Percentiles rank a stretch among this genome's conserved stretches.
Conservation (phyloP, 345 rosid species). For the Citrus unshiu region DNA sequence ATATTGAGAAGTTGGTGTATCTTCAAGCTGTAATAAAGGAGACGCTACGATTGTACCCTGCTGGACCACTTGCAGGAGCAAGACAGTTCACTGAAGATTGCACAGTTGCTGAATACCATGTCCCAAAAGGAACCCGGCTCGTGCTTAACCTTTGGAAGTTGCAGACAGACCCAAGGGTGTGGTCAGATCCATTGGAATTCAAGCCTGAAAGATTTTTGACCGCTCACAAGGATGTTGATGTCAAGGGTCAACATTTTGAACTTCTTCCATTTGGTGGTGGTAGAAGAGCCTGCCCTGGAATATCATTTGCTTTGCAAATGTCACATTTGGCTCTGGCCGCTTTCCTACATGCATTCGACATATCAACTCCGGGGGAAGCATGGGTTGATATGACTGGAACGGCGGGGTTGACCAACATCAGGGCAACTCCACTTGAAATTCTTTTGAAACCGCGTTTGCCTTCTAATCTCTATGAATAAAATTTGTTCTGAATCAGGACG, state of each 20-base stretch:
- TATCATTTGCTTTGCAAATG: conserved; percentile 17
- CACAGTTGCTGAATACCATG: conserved; percentile 22
- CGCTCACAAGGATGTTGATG: conserved; percentile 26
- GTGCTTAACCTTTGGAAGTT: conserved; percentile 32
- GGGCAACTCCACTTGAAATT: conserved; percentile 30
- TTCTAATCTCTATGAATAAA: background rate
- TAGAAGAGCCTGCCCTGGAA: conserved; percentile 39
- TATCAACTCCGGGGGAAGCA: background rate
- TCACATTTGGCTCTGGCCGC: conserved; percentile 26
- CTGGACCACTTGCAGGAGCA: conserved; percentile 26
- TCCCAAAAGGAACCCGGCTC: conserved; percentile 29
- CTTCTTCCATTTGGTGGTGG: conserved; percentile 46
- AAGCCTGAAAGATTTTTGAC: conserved; percentile 37
- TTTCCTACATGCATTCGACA: conserved; percentile 34
- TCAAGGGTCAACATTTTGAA: conserved; percentile 31
- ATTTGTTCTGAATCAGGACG: background rate
- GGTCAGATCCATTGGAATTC: conserved; percentile 37
- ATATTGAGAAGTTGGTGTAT: conserved; percentile 25
- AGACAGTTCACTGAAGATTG: conserved; percentile 28
- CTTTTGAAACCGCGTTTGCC: conserved; percentile 21
- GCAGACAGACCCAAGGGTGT: conserved; percentile 25
- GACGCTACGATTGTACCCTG: conserved; percentile 32
- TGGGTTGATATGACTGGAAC: conserved; percentile 31
- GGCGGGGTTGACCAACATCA: conserved; percentile 21
- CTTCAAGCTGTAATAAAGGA: conserved; percentile 42